Base-by-base conservation (phyloP, 2,329 filamentous ascomycete genomes). In the Furcasterigmium furcatum region DNA sequence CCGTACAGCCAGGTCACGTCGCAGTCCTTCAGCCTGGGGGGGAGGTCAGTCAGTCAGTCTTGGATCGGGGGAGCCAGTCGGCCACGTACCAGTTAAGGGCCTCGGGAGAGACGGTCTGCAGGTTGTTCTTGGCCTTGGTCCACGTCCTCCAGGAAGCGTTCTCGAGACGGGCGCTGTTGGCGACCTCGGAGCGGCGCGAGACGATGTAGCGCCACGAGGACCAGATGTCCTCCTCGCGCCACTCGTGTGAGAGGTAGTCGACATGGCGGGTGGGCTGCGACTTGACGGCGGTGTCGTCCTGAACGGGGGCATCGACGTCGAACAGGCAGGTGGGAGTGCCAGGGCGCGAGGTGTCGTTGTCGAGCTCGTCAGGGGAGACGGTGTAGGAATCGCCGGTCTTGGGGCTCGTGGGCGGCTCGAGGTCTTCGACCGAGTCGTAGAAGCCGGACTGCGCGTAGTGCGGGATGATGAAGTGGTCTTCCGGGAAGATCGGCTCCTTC, bases 1-100 rank as follows among this genome's bases (percentile, higher is more conserved):
- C 94, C 94, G 60, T 97, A 99, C 1, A 99, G 75, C 94, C 92
- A 99, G 38, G 92, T 96, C 25, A 96, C 91, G 65, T 99, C 92
- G 63, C 88, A 94, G 58, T 97, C 94, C 64, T 97, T 99, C 49
- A 96, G 76, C 91, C 91, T 96, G 58, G 39, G 29, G 22, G 8
- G n/a, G 32, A 30, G 35, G 46, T 55, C 41, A 55, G 51, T 39
- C 16, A n/a, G n/a, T n/a, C n/a, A n/a, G n/a, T n/a, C n/a, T n/a
- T n/a, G n/a, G n/a, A n/a, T n/a, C n/a, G n/a, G n/a, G n/a, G n/a
- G 41, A 22, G 34, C 46, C 7, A 12, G 20, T 32, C n/a, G n/a
- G n/a, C n/a, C n/a, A 74, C 83, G 58, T 68, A 95, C 92, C 94
- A 99, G 67, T 97, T 96, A 46, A 99, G 73, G 2, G 86, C 88